A percentile compares a stretch with the other conserved stretches of the same genome.
These are phyloP conservation scores for Adansonia grandidieri DNA, from an alignment of 441 rosid genomes.

Conservation along the genomic window DNA sequence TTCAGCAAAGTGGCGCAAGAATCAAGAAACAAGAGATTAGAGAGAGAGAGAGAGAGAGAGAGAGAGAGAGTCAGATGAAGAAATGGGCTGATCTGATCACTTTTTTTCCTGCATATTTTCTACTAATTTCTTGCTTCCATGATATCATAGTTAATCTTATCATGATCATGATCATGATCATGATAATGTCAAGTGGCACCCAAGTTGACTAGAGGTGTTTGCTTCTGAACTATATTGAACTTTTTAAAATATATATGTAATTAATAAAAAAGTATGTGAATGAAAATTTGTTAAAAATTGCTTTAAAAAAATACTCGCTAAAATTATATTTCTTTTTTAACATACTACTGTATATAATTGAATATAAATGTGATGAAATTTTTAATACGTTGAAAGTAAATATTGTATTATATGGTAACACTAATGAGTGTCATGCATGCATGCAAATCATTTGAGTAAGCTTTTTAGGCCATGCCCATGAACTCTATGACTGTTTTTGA, in stretches of 20 bases:
- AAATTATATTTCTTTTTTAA: neutral
- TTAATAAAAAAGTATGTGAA: neutral
- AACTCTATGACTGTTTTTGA: neutral
- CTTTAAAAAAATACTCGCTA: neutral
- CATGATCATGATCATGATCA: neutral
- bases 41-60: too few species aligned
- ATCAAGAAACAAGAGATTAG: neutral
- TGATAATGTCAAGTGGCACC: neutral
- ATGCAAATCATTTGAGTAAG: neutral
- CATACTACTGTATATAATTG: too few species aligned
- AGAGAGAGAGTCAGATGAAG: too few species aligned
- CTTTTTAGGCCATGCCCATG: neutral
- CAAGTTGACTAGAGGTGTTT: neutral
- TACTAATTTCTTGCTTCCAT: neutral
- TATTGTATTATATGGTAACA: neutral
- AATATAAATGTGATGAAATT: neutral
- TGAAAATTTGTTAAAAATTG: neutral
- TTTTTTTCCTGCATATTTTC: neutral
- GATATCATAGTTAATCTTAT: neutral
- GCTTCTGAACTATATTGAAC: neutral
- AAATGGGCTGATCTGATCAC: neutral
- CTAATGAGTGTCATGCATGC: neutral
- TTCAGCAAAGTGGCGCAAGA: conserved; percentile 14
- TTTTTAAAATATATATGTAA: neutral
- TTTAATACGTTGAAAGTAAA: neutral